Evolutionary conservation across 768 basidiomycete genomes (phyloP).

Genomic region (Psilocybe tampanensis): DNA sequence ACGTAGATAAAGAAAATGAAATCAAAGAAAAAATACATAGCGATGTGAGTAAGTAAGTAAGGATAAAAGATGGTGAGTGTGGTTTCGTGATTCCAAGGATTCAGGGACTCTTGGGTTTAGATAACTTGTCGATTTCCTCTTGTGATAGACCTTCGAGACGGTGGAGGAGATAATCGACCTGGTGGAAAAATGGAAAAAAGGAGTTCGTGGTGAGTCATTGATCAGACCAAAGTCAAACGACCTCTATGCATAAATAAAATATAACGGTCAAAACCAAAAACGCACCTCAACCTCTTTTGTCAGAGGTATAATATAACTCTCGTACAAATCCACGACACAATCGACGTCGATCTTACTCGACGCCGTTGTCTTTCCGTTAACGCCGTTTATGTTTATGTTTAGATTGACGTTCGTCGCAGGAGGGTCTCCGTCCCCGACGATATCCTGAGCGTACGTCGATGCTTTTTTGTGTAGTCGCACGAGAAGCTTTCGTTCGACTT

Average conservation of each 20-base stretch:
- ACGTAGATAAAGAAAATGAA: no score
- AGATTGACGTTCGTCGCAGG: no score
- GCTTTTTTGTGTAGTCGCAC: conserved; percentile 86
- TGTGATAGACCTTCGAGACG: conserved; percentile 85
- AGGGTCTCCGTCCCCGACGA: conserved; percentile 72
- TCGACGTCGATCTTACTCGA: conserved; percentile 86
- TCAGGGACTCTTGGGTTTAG: conserved; percentile 17
- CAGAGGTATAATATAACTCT: conserved; percentile 94
- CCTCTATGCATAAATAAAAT: not conserved
- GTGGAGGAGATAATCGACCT: conserved; percentile 96
- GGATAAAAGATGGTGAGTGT: not conserved
- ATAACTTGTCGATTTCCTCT: conserved; percentile 74
- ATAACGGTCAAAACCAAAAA: not conserved
- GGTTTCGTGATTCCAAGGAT: no score
- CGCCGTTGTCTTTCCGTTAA: conserved; percentile 36
- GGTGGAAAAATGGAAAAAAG: no score
- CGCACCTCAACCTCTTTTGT: conserved; percentile 98
- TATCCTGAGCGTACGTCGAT: conserved; percentile 77
- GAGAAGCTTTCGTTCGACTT: conserved; percentile 87
- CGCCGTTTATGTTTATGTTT: conserved; percentile 32
- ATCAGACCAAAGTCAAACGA: no score
- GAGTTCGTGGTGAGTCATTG: no score
- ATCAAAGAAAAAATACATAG: conserved; percentile 1
- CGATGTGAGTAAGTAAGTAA: not conserved
- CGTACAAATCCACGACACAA: conserved; percentile 90